These are phyloP conservation scores for Candida golubevii DNA, from an alignment of 805 yeast species.

Conservation along the genomic window DNA sequence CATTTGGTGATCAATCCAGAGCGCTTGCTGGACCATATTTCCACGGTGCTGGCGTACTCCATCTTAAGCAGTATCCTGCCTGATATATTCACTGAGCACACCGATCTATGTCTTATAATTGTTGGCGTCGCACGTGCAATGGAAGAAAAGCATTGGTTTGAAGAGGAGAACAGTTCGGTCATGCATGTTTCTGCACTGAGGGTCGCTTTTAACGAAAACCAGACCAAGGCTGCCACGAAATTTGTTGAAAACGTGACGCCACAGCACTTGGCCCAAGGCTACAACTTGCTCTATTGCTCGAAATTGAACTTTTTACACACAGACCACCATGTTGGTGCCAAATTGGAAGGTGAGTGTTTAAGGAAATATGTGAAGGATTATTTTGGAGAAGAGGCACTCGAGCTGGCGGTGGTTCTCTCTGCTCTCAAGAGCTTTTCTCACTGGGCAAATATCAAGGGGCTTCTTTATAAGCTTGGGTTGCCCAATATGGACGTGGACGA, in stretches of 20 bases:
- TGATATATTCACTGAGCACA: conserved; percentile 29
- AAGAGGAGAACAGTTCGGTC: conserved; percentile 41
- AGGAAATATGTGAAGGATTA: conserved; percentile 33
- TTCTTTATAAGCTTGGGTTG: conserved; percentile 38
- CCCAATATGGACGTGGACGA: conserved; percentile 33
- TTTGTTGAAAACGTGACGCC: conserved; percentile 23
- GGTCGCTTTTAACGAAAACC: conserved; percentile 26
- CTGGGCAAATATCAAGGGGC: conserved; percentile 51
- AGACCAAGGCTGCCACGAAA: conserved; percentile 17
- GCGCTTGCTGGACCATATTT: conserved; percentile 25
- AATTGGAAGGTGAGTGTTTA: conserved; percentile 43
- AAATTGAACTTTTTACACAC: conserved; percentile 52
- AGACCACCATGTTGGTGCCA: conserved; percentile 52
- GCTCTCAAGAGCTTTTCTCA: conserved; percentile 50
- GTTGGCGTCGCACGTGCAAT: conserved; percentile 48
- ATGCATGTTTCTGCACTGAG: conserved; percentile 31
- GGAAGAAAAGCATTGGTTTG: conserved; percentile 48
- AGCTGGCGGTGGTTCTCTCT: conserved; percentile 39
- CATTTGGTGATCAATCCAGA: conserved; percentile 40
- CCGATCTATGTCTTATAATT: conserved; percentile 43
- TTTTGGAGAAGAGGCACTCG: conserved; percentile 38
- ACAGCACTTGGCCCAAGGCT: conserved; percentile 39
- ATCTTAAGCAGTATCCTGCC: conserved; percentile 34
- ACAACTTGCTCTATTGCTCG: conserved; percentile 40
- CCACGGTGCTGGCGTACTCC: conserved; percentile 41